Conservation (phyloP, 2,329 filamentous ascomycete genomes). For the Aspergillus tamarii region DNA sequence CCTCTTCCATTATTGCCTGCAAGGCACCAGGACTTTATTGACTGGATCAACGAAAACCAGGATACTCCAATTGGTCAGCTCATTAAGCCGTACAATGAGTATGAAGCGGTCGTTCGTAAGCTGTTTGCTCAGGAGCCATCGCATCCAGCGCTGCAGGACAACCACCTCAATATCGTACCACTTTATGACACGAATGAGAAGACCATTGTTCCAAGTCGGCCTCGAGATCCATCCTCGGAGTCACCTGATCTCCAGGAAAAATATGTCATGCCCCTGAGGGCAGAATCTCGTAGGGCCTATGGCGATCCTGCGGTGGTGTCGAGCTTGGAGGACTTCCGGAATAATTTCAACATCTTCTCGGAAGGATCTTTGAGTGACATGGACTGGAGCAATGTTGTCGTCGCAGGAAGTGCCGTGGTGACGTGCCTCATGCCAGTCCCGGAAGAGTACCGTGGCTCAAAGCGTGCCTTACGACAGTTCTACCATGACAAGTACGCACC, state of each 20-base stretch:
- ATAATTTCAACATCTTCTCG: constrained; percentile 80
- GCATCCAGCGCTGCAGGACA: constrained; percentile 32
- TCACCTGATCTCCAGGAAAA: constrained; percentile 32
- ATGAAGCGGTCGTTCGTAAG: constrained; percentile 40
- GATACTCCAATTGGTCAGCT: constrained; percentile 32
- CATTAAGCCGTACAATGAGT: constrained; percentile 41
- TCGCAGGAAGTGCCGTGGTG: constrained; percentile 77
- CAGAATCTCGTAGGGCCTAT: constrained; percentile 62
- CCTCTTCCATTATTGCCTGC: constrained; percentile 32
- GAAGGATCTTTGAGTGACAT: constrained; percentile 76
- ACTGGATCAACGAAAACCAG: constrained; percentile 29
- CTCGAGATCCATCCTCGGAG: constrained; percentile 37
- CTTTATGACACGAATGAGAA: constrained; percentile 33
- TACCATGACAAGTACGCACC: constrained; percentile 82
- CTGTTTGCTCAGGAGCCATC: constrained; percentile 44
- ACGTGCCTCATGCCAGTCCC: constrained; percentile 77
- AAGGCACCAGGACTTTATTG: constrained; percentile 32
- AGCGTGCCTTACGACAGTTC: constrained; percentile 67
- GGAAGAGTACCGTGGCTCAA: constrained; percentile 62
- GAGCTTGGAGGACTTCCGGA: constrained; percentile 70
- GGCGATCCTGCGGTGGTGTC: constrained; percentile 70
- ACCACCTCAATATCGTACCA: constrained; percentile 39
- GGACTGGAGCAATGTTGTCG: constrained; percentile 82
- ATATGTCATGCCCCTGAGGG: constrained; percentile 38
- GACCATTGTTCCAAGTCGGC: constrained; percentile 32